A percentile compares a stretch with the other conserved stretches of the same genome.
Evolutionary conservation across 129 eudicot genomes (phyloP).

Genomic region (Scalesia atractyloides): DNA sequence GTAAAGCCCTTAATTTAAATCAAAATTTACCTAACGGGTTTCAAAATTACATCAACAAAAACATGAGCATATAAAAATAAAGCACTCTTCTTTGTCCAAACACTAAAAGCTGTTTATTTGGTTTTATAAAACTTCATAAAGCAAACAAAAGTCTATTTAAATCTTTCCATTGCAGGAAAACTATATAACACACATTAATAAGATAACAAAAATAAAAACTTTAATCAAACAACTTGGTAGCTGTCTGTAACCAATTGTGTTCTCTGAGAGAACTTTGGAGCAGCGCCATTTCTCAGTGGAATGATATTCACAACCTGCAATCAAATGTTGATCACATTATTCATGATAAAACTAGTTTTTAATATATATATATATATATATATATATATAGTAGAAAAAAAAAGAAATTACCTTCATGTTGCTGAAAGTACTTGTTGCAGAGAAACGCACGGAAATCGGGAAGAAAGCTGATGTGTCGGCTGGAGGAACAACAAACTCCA

Average conservation of each 20-base stretch:
- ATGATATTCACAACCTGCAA: constrained; percentile 67
- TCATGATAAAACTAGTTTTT: too few species aligned
- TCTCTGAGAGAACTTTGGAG: constrained; percentile 86
- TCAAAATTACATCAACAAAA: too few species aligned
- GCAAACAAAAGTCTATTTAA: constrained; percentile 1
- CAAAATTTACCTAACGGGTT: too few species aligned
- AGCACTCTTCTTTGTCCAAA: constrained; percentile 6
- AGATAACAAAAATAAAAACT: constrained; percentile 4
- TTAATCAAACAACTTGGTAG: constrained; percentile 83
- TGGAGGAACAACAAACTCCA: constrained; percentile 98
- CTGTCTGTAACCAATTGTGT: constrained; percentile 68
- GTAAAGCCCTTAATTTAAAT: too few species aligned
- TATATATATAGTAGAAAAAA: too few species aligned
- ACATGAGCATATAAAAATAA: background rate
- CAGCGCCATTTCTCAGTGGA: constrained; percentile 74
- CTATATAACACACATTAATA: constrained; percentile 18
- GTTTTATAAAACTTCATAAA: background rate
- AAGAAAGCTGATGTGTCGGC: constrained; percentile 81
- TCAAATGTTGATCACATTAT: background rate
- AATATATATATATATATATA: too few species aligned
- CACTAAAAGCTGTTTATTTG: constrained; percentile 7
- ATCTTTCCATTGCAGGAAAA: background rate
- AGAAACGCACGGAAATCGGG: constrained; percentile 94
- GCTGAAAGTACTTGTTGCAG: constrained; percentile 86
- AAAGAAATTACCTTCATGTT: constrained; percentile 75